A percentile compares a stretch with the other conserved stretches of the same genome.
Evolutionary conservation across 768 basidiomycete species (phyloP).

Genomic region (Psilocybe azurescens): DNA sequence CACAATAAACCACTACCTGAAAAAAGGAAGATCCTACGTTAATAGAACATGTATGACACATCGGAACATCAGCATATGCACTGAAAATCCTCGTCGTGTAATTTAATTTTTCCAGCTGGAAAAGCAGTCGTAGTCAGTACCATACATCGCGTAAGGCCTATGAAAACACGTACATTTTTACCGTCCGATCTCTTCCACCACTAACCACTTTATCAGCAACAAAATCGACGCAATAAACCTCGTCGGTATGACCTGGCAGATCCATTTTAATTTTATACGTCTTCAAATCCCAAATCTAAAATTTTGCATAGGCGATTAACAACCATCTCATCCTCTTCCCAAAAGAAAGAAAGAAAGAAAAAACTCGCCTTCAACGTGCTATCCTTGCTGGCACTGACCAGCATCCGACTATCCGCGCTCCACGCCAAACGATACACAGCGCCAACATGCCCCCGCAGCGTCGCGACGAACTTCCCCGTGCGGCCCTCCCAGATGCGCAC

Average conservation of each 20-base stretch:
- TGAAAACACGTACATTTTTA: slow-evolving; percentile 81
- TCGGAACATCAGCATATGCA: neutral
- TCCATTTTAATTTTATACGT: slow-evolving; percentile 95
- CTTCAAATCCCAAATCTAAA: slow-evolving; percentile 93
- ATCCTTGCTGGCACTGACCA: slow-evolving; percentile 96
- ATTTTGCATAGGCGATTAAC: neutral
- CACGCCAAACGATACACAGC: slow-evolving; percentile 95
- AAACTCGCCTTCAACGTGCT: slow-evolving; percentile 86
- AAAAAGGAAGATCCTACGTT: neutral
- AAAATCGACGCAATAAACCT: slow-evolving; percentile 99
- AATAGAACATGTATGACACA: neutral
- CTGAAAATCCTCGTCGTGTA: neutral
- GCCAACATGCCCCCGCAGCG: slow-evolving; percentile 90
- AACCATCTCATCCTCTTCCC: neutral
- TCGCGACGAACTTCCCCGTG: slow-evolving; percentile 88
- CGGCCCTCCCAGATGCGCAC: slow-evolving; percentile 92
- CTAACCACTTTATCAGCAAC: slow-evolving; percentile 99
- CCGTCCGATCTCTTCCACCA: slow-evolving; percentile 91
- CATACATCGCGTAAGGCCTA: slow-evolving; percentile 9
- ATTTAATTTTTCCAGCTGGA: slow-evolving; percentile 23
- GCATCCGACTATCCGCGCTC: slow-evolving; percentile 91
- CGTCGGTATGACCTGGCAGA: slow-evolving; percentile 95
- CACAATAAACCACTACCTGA: too few relatives aligned
- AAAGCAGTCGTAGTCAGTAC: slow-evolving; percentile 1
- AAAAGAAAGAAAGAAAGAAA: neutral